Percentiles rank a stretch among this genome's conserved stretches.
phyloP scores from a whole-genome alignment of 2,329 filamentous ascomycete species.

The Helotiales sp. region DNA sequence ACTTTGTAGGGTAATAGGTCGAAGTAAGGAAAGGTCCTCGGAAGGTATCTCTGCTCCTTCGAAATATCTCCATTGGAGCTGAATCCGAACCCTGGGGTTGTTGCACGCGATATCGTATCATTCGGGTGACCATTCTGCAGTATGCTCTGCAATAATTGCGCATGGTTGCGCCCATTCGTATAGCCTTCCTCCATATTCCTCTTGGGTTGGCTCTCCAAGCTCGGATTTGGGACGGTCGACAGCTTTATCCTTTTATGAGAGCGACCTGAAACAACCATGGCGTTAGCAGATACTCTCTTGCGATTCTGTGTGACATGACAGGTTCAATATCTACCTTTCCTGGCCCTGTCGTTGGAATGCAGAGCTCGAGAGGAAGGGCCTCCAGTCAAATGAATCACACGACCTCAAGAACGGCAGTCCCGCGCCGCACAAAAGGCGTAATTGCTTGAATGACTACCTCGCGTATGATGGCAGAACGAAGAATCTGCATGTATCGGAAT shows the following conservation, averaged over 20 bases:
- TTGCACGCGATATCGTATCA: slow-evolving; percentile 80
- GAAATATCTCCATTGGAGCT: slow-evolving; percentile 48
- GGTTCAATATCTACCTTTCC: slow-evolving; percentile 12
- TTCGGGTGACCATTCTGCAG: slow-evolving; percentile 36
- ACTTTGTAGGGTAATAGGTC: slow-evolving; percentile 84
- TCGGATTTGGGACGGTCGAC: slow-evolving; percentile 3
- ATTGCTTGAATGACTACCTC: slow-evolving; percentile 2
- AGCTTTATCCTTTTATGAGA: slow-evolving; percentile 18
- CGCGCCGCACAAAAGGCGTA: slow-evolving; percentile 13
- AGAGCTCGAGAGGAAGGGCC: slow-evolving; percentile 10
- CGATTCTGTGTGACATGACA: slow-evolving; percentile 8
- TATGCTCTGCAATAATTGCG: slow-evolving; percentile 29
- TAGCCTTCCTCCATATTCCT: slow-evolving; percentile 32
- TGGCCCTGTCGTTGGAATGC: no score
- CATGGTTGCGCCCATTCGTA: slow-evolving; percentile 32
- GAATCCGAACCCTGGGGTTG: slow-evolving; percentile 72
- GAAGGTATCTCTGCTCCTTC: slow-evolving; percentile 67
- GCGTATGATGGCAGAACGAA: not conserved
- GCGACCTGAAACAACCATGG: slow-evolving; percentile 8
- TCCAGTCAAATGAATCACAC: slow-evolving; percentile 17
- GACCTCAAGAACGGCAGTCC: slow-evolving; percentile 6
- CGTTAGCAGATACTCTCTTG: slow-evolving; percentile 15
- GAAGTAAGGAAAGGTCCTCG: slow-evolving; percentile 92
- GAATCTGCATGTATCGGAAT: slow-evolving; percentile 4
- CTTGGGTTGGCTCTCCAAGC: not conserved